These are phyloP conservation scores for Hanseniaspora valbyensis DNA, from an alignment of 805 yeast genomes.

Conservation along the genomic window DNA sequence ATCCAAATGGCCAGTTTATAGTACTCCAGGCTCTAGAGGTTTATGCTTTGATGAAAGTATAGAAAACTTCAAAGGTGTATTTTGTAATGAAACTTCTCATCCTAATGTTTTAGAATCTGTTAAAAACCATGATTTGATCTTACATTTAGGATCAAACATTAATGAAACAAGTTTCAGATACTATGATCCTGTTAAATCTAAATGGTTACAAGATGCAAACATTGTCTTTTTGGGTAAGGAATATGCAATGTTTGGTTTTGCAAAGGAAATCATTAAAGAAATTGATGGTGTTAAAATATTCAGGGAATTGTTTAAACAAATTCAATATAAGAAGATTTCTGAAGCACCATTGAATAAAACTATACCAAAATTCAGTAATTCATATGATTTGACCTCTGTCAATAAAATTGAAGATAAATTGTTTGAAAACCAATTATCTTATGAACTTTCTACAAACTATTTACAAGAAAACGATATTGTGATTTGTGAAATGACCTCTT, in stretches of 20 bases:
- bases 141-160: conserved; percentile 57
- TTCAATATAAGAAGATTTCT: conserved; percentile 28
- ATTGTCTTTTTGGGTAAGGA: conserved; percentile 15
- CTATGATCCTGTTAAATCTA: not conserved
- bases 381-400: not conserved
- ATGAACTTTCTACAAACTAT: conserved; percentile 36
- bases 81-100: conserved; percentile 41
- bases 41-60: conserved; percentile 54
- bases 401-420: conserved; percentile 6
- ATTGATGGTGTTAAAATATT: conserved; percentile 44
- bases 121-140: conserved; percentile 51
- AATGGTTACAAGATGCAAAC: conserved; percentile 7
- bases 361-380: conserved; percentile 9
- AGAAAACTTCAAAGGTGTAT: conserved; percentile 57
- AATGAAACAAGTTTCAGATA: conserved; percentile 38
- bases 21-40: conserved; percentile 62
- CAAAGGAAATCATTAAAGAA: conserved; percentile 22
- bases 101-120: conserved; percentile 38
- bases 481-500: conserved; percentile 75
- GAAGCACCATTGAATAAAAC: not conserved
- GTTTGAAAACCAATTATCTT: conserved; percentile 34
- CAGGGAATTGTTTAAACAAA: conserved; percentile 30
- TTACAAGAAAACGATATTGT: conserved; percentile 55
- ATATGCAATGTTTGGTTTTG: conserved; percentile 17
- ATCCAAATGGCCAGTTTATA: conserved; percentile 42